These are phyloP conservation scores for Silybum marianum DNA, from an alignment of 129 eudicot genomes.

Conservation along the genomic window DNA sequence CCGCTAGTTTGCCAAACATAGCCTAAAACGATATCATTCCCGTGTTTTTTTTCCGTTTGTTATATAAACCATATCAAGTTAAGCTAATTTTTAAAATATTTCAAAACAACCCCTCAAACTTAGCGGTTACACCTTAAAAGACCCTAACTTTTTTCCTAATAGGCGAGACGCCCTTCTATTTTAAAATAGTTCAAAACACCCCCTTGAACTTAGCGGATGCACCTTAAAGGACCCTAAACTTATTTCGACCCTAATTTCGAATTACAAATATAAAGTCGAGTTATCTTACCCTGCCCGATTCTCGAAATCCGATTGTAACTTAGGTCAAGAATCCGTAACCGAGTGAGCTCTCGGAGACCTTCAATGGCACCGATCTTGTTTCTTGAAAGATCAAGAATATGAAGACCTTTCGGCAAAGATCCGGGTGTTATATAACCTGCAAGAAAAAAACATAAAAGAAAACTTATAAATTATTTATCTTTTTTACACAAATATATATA, in stretches of 20 bases:
- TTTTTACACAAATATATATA: background rate
- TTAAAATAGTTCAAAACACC: too few relatives aligned
- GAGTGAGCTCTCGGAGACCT: constrained; percentile 82
- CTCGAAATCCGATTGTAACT: constrained; percentile 81
- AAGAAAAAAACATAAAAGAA: constrained; percentile 14
- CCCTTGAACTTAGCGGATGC: too few relatives aligned
- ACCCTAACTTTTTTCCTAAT: too few relatives aligned
- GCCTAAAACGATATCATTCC: too few relatives aligned
- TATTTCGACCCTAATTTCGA: background rate
- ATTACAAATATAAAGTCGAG: background rate
- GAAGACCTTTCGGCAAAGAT: constrained; percentile 86
- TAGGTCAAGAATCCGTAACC: constrained; percentile 71
- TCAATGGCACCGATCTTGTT: constrained; percentile 77
- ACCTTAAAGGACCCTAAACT: background rate
- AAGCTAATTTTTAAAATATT: too few relatives aligned
- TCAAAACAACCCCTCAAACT: too few relatives aligned
- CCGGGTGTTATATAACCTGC: constrained; percentile 76
- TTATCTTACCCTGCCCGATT: constrained; percentile 75
- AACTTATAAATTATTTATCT: background rate
- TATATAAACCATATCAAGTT: too few relatives aligned
- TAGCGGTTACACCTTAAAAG: too few relatives aligned
- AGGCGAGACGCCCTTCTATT: too few relatives aligned
- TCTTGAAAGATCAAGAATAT: constrained; percentile 75
- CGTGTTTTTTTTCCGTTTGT: too few relatives aligned
- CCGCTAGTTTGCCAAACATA: too few relatives aligned